A percentile compares a stretch with the other conserved stretches of the same genome.
phyloP scores from a whole-genome alignment of 208 protist species.

The Polymyxa betae region DNA sequence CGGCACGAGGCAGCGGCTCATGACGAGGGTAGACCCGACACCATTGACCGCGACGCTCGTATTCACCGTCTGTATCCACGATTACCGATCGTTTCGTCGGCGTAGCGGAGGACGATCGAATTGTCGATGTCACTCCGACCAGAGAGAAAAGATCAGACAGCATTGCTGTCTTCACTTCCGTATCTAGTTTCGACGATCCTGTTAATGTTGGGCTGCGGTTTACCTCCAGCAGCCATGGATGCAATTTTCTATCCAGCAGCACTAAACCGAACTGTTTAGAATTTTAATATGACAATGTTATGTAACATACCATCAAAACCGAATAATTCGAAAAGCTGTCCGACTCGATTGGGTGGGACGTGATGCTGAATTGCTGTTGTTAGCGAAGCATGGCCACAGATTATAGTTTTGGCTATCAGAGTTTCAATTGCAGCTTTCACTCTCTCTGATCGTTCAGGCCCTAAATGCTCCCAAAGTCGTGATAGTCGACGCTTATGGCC shows the following conservation, averaged over 20 bases:
- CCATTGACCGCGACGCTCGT: not conserved
- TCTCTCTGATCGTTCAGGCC: not conserved
- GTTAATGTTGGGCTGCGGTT: conserved; percentile 29
- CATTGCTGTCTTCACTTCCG: conserved; percentile 24
- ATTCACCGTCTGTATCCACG: not conserved
- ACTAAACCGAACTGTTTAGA: not conserved
- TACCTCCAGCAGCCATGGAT: conserved; percentile 33
- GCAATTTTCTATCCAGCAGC: conserved; percentile 38
- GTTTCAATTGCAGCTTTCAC: not conserved
- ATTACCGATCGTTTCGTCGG: not conserved
- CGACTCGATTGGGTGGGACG: not conserved
- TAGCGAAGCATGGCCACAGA: not conserved
- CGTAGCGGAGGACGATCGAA: not conserved
- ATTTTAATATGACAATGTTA: not conserved
- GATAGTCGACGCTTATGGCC: conserved; percentile 59
- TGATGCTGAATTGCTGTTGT: conserved; percentile 52
- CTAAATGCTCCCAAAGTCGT: conserved; percentile 24
- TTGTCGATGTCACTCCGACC: not conserved
- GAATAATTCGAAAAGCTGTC: conserved; percentile 45
- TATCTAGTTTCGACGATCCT: not conserved
- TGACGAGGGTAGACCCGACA: not conserved
- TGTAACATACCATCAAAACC: conserved; percentile 60
- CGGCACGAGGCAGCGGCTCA: not conserved
- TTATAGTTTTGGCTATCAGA: conserved; percentile 49
- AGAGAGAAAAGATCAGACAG: conserved; percentile 43